A percentile compares a stretch with the other conserved stretches of the same genome.
These are phyloP conservation scores for Pseudozyma sp. DNA, from an alignment of 1,284 basidiomycete genomes.

Conservation along the genomic window DNA sequence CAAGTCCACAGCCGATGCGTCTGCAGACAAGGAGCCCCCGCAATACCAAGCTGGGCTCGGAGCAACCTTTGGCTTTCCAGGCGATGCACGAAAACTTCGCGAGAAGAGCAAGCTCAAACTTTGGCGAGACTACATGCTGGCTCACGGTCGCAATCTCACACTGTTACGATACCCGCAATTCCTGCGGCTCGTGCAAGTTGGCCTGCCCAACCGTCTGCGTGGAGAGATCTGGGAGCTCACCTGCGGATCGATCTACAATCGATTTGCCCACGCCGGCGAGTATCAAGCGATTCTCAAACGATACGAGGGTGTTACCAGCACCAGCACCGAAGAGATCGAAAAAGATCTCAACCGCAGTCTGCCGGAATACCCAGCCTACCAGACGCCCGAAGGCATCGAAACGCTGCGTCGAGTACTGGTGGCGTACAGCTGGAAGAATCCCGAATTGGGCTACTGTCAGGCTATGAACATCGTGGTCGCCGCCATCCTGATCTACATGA, in stretches of 20 bases:
- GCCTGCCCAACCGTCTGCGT: slow-evolving; percentile 90
- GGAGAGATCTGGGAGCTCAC: slow-evolving; percentile 99
- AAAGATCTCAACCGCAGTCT: slow-evolving; percentile 88
- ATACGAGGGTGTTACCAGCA: slow-evolving; percentile 82
- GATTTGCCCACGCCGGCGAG: slow-evolving; percentile 85
- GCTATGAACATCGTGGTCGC: slow-evolving; percentile 80
- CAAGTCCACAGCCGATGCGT: slow-evolving; percentile 5
- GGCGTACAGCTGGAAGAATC: slow-evolving; percentile 97
- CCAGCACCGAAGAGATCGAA: slow-evolving; percentile 98
- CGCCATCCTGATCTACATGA: slow-evolving; percentile 95
- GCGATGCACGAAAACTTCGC: slow-evolving; percentile 71
- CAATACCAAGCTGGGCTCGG: slow-evolving; percentile 62
- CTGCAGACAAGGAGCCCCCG: slow-evolving; percentile 35
- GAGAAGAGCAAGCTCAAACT: slow-evolving; percentile 98
- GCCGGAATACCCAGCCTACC: slow-evolving; percentile 67
- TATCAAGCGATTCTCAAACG: slow-evolving; percentile 85
- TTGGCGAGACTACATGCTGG: slow-evolving; percentile 83
- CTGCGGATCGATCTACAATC: slow-evolving; percentile 88
- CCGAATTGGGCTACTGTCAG: slow-evolving; percentile 74
- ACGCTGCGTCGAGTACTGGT: slow-evolving; percentile 90
- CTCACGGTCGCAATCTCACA: slow-evolving; percentile 87
- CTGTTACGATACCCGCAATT: slow-evolving; percentile 97
- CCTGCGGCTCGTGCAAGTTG: slow-evolving; percentile 95
- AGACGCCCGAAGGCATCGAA: slow-evolving; percentile 62
- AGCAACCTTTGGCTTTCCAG: slow-evolving; percentile 67